phyloP scores from a whole-genome alignment of 495 filamentous ascomycete genomes.

The Mytilinidion resinicola region DNA sequence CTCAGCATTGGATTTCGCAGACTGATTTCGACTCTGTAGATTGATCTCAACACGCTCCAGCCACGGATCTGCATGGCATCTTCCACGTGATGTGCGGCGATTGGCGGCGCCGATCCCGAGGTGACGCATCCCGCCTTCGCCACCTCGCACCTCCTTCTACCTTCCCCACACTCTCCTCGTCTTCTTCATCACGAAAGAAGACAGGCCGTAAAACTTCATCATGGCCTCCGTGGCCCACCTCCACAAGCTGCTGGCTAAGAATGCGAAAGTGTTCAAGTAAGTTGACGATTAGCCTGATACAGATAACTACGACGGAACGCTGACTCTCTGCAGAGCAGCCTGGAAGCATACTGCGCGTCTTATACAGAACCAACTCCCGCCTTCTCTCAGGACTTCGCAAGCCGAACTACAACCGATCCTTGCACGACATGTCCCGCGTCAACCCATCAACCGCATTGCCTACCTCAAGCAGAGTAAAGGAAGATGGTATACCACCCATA shows the following conservation, averaged over 20 bases:
- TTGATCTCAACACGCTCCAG: too few species aligned
- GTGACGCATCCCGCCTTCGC: conserved; percentile 1
- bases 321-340: conserved; percentile 23
- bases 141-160: background rate
- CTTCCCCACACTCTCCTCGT: background rate
- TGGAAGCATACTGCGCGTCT: conserved; percentile 27
- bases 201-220: conserved; percentile 5
- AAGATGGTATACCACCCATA: conserved; percentile 66
- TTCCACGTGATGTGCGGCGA: background rate
- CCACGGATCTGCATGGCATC: too few species aligned
- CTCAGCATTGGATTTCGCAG: too few species aligned
- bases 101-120: background rate
- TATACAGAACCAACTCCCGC: conserved; percentile 40
- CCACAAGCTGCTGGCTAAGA: conserved; percentile 34
- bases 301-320: background rate
- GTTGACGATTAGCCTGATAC: conserved; percentile 4
- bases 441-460: conserved; percentile 67
- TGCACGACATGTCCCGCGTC: conserved; percentile 49
- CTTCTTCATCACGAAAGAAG: background rate
- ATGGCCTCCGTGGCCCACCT: conserved; percentile 31
- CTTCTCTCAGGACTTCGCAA: conserved; percentile 45
- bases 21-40: too few species aligned
- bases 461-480: conserved; percentile 60
- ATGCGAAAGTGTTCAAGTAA: conserved; percentile 34
- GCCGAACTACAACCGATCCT: conserved; percentile 49